Evolutionary conservation across 208 protist species (phyloP).

Genomic region (Willaertia magna): DNA sequence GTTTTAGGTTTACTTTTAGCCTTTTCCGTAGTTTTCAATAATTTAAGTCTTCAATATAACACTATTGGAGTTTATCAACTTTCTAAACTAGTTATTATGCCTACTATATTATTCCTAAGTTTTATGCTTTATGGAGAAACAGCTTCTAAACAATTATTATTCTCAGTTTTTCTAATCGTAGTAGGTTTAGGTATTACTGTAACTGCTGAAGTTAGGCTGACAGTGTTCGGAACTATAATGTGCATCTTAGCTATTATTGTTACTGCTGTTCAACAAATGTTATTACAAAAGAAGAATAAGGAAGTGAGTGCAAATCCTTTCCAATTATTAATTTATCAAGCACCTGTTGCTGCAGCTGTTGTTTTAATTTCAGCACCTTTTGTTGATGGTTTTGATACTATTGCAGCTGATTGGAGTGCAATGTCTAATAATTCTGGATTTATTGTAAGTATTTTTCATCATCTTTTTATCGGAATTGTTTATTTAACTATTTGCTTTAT

Average conservation of each 20-base stretch:
- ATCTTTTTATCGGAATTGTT: background rate
- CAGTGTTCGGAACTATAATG: constrained; percentile 44
- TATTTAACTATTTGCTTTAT: background rate
- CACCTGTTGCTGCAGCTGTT: constrained; percentile 53
- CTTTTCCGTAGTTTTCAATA: constrained; percentile 63
- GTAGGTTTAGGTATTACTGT: constrained; percentile 52
- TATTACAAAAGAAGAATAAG: constrained; percentile 62
- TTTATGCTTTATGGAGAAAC: constrained; percentile 38
- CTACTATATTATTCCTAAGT: constrained; percentile 52
- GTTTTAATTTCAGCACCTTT: constrained; percentile 45
- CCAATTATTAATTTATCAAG: constrained; percentile 70
- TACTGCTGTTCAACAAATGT: constrained; percentile 71
- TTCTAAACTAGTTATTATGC: constrained; percentile 57
- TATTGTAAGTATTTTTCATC: background rate
- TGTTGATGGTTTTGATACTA: constrained; percentile 39
- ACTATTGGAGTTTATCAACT: constrained; percentile 63
- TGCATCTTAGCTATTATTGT: constrained; percentile 45
- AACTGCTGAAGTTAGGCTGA: constrained; percentile 46
- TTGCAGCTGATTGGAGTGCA: constrained; percentile 32
- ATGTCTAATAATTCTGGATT: background rate
- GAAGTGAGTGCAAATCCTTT: constrained; percentile 52
- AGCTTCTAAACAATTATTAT: constrained; percentile 32
- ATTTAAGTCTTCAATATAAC: constrained; percentile 58
- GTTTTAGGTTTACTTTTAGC: constrained; percentile 53
- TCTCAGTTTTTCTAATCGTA: constrained; percentile 55